Conservation (phyloP, 192 early-diverging fungal species). For the Dissophora globulifera region DNA sequence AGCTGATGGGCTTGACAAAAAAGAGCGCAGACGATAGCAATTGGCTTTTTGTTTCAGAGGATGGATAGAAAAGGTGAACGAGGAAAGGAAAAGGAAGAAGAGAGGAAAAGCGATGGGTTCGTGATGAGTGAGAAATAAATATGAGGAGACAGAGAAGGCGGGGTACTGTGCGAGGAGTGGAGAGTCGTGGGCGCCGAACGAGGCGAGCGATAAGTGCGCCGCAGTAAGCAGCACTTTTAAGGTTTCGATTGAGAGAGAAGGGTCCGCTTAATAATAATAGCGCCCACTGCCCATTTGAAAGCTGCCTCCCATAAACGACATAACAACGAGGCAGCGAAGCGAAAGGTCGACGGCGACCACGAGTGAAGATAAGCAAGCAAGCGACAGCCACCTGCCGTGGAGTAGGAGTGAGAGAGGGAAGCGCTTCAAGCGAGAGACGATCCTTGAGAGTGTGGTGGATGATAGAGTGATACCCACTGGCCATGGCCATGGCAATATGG, state of each 20-base stretch:
- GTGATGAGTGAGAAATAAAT: not conserved
- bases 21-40: not conserved
- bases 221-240: slow-evolving; percentile 21
- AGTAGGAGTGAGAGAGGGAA: too few relatives aligned
- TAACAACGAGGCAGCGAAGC: too few relatives aligned
- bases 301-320: too few relatives aligned
- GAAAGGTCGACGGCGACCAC: too few relatives aligned
- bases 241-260: slow-evolving; percentile 13
- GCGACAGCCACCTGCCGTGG: too few relatives aligned
- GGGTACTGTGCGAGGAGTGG: not conserved
- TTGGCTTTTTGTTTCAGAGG: not conserved
- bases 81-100: slow-evolving; percentile 1
- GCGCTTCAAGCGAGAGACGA: too few relatives aligned
- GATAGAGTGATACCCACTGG: too few relatives aligned
- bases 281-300: not conserved
- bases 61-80: not conserved
- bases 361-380: too few relatives aligned
- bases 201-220: not conserved
- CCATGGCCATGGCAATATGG: too few relatives aligned
- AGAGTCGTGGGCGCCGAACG: not conserved
- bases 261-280: not conserved
- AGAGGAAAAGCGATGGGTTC: slow-evolving; percentile 6
- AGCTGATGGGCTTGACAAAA: not conserved
- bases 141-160: not conserved
- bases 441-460: too few relatives aligned